Conservation (phyloP, 202 grass and related monocot genomes). For the Saccharum hybrid region DNA sequence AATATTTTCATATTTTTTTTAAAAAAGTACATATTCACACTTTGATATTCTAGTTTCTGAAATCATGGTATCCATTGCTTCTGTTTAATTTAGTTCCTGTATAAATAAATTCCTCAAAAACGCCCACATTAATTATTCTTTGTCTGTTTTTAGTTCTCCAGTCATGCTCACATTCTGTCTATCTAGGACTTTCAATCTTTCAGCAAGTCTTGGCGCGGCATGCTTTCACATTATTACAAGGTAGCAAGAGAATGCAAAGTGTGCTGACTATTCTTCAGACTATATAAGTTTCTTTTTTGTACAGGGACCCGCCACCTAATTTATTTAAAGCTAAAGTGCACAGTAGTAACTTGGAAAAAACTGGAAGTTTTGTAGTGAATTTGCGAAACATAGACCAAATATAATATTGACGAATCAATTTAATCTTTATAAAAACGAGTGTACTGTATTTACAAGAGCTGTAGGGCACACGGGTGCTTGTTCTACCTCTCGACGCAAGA, state of each 20-base stretch:
- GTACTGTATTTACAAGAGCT: neutral
- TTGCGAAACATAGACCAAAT: neutral
- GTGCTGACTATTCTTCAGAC: slow-evolving; percentile 18
- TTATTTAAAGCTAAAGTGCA: neutral
- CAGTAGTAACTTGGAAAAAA: neutral
- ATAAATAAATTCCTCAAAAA: neutral
- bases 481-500: neutral
- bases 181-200: neutral
- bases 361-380: neutral
- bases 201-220: neutral
- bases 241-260: neutral
- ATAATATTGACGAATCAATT: neutral
- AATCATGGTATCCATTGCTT: neutral
- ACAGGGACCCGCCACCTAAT: neutral
- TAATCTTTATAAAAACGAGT: neutral
- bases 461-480: neutral
- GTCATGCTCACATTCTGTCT: slow-evolving; percentile 12
- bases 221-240: slow-evolving; percentile 52
- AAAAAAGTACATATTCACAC: neutral
- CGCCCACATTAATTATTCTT: neutral
- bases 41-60: neutral
- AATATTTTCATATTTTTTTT: neutral
- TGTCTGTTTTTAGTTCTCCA: neutral
- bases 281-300: neutral
- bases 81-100: neutral